Evolutionary conservation across 768 basidiomycete species (phyloP).

Genomic region (Hysterangium stoloniferum): DNA sequence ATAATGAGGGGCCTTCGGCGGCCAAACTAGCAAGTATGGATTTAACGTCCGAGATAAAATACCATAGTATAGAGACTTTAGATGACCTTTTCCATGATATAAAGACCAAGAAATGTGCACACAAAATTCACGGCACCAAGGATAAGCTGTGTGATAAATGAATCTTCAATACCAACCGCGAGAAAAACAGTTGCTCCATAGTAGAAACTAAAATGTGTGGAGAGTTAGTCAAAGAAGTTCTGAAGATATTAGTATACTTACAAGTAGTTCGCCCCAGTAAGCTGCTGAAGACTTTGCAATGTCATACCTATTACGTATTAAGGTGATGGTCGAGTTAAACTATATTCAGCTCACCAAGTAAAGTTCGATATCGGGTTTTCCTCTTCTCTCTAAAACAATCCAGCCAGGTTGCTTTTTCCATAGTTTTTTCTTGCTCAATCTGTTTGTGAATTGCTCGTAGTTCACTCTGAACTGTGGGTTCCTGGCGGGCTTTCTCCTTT

Average conservation of each 20-base stretch:
- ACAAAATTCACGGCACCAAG: constrained; percentile 66
- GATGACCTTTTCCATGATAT: constrained; percentile 57
- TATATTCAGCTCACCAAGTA: constrained; percentile 31
- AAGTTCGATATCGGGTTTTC: constrained; percentile 57
- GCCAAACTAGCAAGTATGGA: constrained; percentile 39
- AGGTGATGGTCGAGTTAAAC: no score
- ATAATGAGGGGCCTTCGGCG: constrained; percentile 55
- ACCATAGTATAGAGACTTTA: neutral
- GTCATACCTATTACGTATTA: constrained; percentile 44
- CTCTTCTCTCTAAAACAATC: constrained; percentile 52
- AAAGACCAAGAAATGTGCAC: constrained; percentile 67
- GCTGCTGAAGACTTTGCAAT: constrained; percentile 64
- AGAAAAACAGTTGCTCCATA: constrained; percentile 56
- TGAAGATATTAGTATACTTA: constrained; percentile 6
- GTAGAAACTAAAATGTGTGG: constrained; percentile 34
- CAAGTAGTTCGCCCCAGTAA: constrained; percentile 65
- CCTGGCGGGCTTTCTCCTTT: constrained; percentile 28
- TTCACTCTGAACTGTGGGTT: constrained; percentile 38
- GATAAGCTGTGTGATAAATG: constrained; percentile 68
- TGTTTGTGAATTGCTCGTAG: constrained; percentile 48
- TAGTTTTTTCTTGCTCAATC: constrained; percentile 39
- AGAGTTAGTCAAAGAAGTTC: constrained; percentile 8
- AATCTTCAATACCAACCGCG: constrained; percentile 58
- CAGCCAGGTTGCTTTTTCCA: constrained; percentile 47
- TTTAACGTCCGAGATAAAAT: neutral